Conservation (phyloP, 2,329 filamentous ascomycete genomes). For the Xylariaceae sp. region DNA sequence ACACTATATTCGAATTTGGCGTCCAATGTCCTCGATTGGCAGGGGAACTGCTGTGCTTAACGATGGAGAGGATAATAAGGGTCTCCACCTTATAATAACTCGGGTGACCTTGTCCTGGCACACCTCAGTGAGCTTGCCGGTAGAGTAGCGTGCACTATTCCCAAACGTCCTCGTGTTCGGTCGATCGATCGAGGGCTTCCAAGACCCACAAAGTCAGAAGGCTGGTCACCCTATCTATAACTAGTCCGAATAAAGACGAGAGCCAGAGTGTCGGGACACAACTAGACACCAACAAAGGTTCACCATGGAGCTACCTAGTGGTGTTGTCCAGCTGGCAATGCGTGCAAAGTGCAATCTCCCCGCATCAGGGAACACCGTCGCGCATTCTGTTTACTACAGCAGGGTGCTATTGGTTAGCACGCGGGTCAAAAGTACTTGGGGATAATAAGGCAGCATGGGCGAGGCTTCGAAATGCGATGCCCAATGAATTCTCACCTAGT, state of each 20-base stretch:
- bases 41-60: too few relatives aligned
- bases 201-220: conserved; percentile 21
- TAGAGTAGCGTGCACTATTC: too few relatives aligned
- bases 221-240: conserved; percentile 13
- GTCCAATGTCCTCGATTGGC: not conserved
- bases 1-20: not conserved
- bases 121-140: too few relatives aligned
- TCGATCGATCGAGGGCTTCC: not conserved
- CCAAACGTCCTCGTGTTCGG: not conserved
- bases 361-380: not conserved
- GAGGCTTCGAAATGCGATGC: not conserved
- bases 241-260: conserved; percentile 28
- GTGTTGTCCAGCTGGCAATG: not conserved
- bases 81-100: too few relatives aligned
- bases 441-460: not conserved
- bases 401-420: not conserved
- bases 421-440: not conserved
- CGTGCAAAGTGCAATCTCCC: not conserved
- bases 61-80: too few relatives aligned
- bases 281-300: conserved; percentile 2
- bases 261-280: conserved; percentile 31
- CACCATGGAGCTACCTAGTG: not conserved
- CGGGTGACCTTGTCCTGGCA: too few relatives aligned
- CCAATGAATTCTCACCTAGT: not conserved
- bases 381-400: too few relatives aligned